Evolutionary conservation across 148 eudicot species (phyloP).

Genomic region (Cornus florida): DNA sequence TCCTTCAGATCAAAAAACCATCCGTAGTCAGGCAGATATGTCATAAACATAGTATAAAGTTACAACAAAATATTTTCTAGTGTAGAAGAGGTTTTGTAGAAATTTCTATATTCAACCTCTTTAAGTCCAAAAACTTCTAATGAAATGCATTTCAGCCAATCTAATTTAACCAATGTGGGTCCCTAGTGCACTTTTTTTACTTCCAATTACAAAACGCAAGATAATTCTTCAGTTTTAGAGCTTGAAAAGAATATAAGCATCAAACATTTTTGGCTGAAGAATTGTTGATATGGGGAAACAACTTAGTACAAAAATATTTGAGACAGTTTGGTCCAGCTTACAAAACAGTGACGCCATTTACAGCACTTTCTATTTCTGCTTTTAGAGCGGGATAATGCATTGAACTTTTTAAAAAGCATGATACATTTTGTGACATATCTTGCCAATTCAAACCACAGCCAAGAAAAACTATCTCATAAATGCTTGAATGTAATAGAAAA

Average conservation of each 20-base stretch:
- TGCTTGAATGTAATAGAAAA: no score
- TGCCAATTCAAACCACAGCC: no score
- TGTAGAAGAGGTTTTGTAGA: not conserved
- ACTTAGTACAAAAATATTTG: not conserved
- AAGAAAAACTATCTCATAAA: no score
- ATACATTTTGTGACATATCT: no score
- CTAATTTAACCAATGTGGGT: not conserved
- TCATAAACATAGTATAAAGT: no score
- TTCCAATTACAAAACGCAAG: not conserved
- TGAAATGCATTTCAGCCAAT: not conserved
- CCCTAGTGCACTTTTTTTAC: not conserved
- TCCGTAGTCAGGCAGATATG: no score
- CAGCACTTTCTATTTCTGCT: no score
- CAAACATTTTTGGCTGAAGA: not conserved
- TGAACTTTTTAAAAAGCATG: no score
- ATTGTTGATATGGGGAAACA: not conserved
- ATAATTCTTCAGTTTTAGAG: not conserved
- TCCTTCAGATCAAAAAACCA: no score
- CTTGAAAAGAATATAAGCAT: conserved; percentile 2
- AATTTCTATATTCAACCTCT: not conserved
- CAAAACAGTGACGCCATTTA: no score
- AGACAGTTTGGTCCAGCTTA: not conserved
- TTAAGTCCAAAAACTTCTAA: not conserved
- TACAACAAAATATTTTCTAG: no score
- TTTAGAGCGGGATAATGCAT: no score